Evolutionary conservation across 371 early-diverging fungal species (phyloP).

Genomic region (Mortierella polycephala): DNA sequence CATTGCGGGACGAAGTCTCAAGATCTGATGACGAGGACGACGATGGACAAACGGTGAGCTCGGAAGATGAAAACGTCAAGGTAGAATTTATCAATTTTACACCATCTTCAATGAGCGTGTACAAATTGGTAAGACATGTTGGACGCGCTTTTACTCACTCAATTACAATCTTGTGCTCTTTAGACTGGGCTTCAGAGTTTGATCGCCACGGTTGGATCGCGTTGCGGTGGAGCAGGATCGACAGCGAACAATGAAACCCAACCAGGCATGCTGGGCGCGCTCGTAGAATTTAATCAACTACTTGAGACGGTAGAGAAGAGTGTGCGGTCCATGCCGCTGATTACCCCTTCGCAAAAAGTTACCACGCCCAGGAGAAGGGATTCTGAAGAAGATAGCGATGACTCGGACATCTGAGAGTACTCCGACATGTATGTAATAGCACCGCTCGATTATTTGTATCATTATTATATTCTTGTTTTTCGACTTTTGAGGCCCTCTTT

Average conservation of each 20-base stretch:
- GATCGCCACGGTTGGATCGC: constrained; percentile 39
- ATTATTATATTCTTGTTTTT: constrained; percentile 2
- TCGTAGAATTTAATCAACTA: constrained; percentile 37
- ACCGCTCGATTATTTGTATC: background rate
- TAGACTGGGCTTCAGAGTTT: constrained; percentile 39
- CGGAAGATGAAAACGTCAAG: constrained; percentile 11
- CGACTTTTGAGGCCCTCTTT: background rate
- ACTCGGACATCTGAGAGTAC: constrained; percentile 4
- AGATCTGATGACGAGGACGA: constrained; percentile 25
- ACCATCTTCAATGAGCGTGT: background rate
- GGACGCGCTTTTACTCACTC: background rate
- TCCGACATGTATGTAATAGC: no score
- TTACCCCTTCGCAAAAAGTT: constrained; percentile 14
- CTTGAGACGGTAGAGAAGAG: constrained; percentile 25
- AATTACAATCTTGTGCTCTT: background rate
- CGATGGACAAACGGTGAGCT: background rate
- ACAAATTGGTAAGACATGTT: background rate
- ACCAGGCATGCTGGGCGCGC: constrained; percentile 32
- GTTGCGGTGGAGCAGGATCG: constrained; percentile 11
- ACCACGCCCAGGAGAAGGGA: constrained; percentile 6
- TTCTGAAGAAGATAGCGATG: constrained; percentile 6
- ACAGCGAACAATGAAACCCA: constrained; percentile 2
- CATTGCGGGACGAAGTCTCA: constrained; percentile 37
- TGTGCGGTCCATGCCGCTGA: constrained; percentile 8
- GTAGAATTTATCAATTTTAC: background rate